Conservation (phyloP, 129 eudicot genomes). For the Erigeron canadensis region DNA sequence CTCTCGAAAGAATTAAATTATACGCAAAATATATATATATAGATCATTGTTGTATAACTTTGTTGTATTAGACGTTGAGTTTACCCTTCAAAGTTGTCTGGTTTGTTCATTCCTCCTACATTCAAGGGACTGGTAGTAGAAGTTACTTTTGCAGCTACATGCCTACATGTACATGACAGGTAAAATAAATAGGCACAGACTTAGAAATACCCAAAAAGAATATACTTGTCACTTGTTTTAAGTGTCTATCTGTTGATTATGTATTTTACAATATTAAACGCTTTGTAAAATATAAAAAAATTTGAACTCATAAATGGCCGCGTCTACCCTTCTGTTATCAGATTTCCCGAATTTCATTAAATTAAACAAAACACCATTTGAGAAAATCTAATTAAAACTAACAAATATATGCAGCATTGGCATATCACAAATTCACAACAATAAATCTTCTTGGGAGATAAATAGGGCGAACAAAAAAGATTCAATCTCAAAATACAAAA, state of each 20-base stretch:
- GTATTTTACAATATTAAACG: no score
- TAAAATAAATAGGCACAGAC: no score
- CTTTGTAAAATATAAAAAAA: no score
- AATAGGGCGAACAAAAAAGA: slow-evolving; percentile 26
- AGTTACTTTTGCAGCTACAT: no score
- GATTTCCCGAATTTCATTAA: neutral
- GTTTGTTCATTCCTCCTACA: no score
- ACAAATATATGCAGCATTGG: slow-evolving; percentile 30
- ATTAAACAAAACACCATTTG: slow-evolving; percentile 14
- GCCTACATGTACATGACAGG: no score
- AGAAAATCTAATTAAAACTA: slow-evolving; percentile 12
- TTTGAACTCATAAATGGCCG: neutral
- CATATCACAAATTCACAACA: slow-evolving; percentile 33
- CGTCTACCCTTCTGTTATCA: neutral
- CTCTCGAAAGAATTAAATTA: neutral
- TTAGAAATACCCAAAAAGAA: no score
- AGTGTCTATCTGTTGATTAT: neutral
- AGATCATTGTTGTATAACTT: neutral
- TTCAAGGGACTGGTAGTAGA: no score
- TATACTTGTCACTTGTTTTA: neutral
- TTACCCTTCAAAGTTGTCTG: no score
- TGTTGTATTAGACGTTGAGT: no score
- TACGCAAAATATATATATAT: neutral
- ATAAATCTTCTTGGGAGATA: slow-evolving; percentile 26
- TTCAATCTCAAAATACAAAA: slow-evolving; percentile 29